Base-by-base conservation (phyloP, 192 early-diverging fungal genomes). In the Oehlia diaphana region DNA sequence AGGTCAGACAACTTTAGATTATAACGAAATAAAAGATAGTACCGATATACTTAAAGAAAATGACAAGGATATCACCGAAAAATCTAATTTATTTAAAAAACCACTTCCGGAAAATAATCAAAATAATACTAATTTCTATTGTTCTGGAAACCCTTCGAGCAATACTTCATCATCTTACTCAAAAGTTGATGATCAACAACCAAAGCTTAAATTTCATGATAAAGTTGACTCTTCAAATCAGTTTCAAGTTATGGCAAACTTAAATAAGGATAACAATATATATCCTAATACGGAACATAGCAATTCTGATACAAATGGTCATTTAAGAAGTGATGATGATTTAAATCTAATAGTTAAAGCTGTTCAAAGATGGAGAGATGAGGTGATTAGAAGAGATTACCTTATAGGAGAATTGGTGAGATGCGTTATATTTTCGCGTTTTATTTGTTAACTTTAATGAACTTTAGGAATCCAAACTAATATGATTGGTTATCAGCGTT, bases 301-400 rank as follows among this genome's bases (percentile, higher is more conserved):
- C 16, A 21, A 58, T 19, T 58, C 53, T 58, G 53, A 42, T 44
- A 26, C 44, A 10, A 70, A 9, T 21, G 33, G 47, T 21, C 8
- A 39, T n/a, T n/a, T n/a, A n/a, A 47, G 14, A 2, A 31, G 37
- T 9, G 37, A 63, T 23, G 37, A 76, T n/a, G 74, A 76, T 9
- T 63, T 76, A 16, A 31, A 61, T 39, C 62, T 76, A 8, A 42
- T 64, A n/a, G 64, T 76, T 26, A 62, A 42, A 21, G 35, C 37
- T 12, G 62, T 63, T 23, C 47, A 63, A 21, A 76, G 31, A 64
- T 76, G 74, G 74, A 76, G 37, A 64, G n/a, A 50, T 19, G 74
- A 76, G 9, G 58, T 23, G 16, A 8, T 28, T n/a, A 50, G n/a
- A 61, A 61, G 61, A n/a, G 74, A 76, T 12, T 61, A 9, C 3